Percentiles rank a stretch among this genome's conserved stretches.
phyloP scores from a whole-genome alignment of 768 basidiomycete genomes.

The Lactarius akahatsu region DNA sequence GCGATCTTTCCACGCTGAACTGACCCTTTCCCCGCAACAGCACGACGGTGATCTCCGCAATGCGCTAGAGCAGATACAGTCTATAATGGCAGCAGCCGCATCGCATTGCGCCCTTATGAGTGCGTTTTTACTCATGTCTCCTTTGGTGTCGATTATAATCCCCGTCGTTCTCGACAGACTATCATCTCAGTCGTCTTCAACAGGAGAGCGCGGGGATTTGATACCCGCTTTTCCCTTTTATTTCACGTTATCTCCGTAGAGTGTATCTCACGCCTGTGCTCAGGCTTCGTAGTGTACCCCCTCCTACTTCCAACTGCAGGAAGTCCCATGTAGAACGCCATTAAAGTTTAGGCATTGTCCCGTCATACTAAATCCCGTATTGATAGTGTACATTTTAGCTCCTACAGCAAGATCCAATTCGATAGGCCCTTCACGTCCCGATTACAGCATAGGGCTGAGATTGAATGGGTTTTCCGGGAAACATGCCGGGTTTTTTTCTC shows the following conservation, averaged over 20 bases:
- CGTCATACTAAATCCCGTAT: not conserved
- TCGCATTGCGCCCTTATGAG: constrained; percentile 21
- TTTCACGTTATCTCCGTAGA: not conserved
- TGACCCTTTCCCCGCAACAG: constrained; percentile 7
- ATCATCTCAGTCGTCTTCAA: constrained; percentile 25
- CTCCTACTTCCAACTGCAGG: not conserved
- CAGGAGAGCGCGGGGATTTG: constrained; percentile 26
- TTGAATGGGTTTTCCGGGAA: too few species aligned
- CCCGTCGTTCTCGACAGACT: constrained; percentile 8
- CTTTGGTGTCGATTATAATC: not conserved
- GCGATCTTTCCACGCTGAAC: constrained; percentile 22
- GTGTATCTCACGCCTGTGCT: not conserved
- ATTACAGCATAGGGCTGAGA: too few species aligned
- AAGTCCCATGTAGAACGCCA: not conserved
- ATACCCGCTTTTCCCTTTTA: not conserved
- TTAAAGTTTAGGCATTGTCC: not conserved
- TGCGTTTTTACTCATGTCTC: constrained; percentile 3
- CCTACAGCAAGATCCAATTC: too few species aligned
- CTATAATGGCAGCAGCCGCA: constrained; percentile 18
- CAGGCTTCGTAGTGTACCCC: not conserved
- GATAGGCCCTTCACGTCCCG: too few species aligned
- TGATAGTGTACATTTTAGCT: not conserved
- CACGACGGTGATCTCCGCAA: constrained; percentile 21
- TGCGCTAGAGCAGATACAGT: constrained; percentile 26
- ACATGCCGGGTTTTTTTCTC: too few species aligned